Base-by-base conservation (phyloP, 768 basidiomycete genomes). In the Clavulina sp. region DNA sequence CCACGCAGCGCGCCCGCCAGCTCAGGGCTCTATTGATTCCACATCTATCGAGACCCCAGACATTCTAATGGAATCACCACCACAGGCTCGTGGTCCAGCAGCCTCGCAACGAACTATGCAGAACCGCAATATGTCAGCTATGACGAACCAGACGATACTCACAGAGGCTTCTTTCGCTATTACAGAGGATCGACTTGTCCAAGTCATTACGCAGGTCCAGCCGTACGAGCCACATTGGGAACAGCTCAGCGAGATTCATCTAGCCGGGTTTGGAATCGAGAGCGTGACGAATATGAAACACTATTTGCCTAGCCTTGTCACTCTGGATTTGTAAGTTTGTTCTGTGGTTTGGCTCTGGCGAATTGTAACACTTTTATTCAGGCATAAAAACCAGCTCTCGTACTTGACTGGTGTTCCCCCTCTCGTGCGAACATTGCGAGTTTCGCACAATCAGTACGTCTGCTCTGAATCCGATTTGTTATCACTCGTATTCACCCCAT, bases 141-240 rank as follows among this genome's bases (percentile, higher is more conserved):
- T 46, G 56, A 57, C 32, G 54, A 56, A 1, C 50, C 53, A 21
- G 55, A 57, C 81, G 0, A 93, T 82, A 68, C 70, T 97, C 56
- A 97, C 93, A 7, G 92, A 97, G 62, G 96, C 92, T 62, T 96
- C 92, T 38, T 99, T 99, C 62, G 88, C 77, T 16, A 80, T 96
- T 41, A 76, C 89, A n/a, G 86, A 87, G 59, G 93, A 96, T 62
- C 75, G 77, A 41, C 75, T 99, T 4, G 82, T 97, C 1, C 77
- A 85, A 63, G 79, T 86, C 59, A 87, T 99, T 61, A 96, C 92
- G 40, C 91, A 96, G 60, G 78, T 91, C 9, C 82, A 91, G 61
- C 89, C 92, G 19, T 95, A 85, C 64, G 87, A 91, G 61, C 89
- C 92, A 23, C 73, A 86, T 61, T 99, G 95, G 95, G 92, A 96